Evolutionary conservation across 228 moss, liverwort and hornwort species (phyloP).

Genomic region (Sphagnum magellanicum): DNA sequence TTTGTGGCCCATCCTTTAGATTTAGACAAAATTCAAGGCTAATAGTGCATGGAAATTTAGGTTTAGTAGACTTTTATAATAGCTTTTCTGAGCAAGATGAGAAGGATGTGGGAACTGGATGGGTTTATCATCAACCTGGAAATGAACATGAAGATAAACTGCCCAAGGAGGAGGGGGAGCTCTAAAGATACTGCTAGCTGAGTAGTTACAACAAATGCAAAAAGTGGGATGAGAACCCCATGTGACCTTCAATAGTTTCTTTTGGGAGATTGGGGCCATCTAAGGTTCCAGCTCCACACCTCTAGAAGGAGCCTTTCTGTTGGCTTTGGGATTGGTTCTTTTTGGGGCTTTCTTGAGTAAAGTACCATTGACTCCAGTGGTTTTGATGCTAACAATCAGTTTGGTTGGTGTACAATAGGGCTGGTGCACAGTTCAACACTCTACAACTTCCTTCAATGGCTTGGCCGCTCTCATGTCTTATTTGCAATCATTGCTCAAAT

Average conservation of each 20-base stretch:
- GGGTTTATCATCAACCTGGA: no score
- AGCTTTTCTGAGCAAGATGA: no score
- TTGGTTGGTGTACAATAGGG: conserved; percentile 23
- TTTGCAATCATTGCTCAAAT: conserved; percentile 62
- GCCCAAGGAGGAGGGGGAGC: no score
- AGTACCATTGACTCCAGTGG: background rate
- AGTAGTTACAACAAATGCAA: background rate
- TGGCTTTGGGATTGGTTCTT: background rate
- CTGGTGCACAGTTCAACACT: conserved; percentile 66
- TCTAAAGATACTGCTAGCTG: no score
- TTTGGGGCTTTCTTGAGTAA: background rate
- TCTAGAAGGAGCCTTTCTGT: no score
- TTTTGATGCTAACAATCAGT: conserved; percentile 3
- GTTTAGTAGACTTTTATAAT: no score
- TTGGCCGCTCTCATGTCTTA: conserved; percentile 80
- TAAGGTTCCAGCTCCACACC: no score
- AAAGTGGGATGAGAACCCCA: background rate
- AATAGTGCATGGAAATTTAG: no score
- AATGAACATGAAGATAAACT: no score
- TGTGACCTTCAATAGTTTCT: background rate
- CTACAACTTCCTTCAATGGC: conserved; percentile 84
- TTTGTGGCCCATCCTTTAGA: conserved; percentile 8
- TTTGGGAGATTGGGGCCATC: background rate
- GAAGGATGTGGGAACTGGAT: no score
- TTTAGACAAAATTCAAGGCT: no score